phyloP scores from a whole-genome alignment of 2,329 filamentous ascomycete species.

The Colletotrichum euphorbiae region DNA sequence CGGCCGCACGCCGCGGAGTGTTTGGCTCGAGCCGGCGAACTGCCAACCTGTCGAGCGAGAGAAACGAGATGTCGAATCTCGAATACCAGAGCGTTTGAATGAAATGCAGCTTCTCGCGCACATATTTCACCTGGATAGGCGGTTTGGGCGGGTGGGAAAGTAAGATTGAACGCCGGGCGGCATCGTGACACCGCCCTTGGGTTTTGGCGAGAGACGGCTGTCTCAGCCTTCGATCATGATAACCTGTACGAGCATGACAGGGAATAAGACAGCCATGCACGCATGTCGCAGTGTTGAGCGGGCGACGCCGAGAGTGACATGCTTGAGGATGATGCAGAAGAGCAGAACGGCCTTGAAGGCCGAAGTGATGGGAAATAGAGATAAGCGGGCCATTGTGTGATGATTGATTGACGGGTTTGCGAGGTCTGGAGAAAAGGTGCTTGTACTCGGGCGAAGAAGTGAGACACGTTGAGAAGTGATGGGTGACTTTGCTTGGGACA shows the following conservation, averaged over 20 bases:
- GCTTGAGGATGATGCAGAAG: conserved; percentile 36
- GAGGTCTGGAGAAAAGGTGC: background rate
- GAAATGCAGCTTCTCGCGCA: background rate
- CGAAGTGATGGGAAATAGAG: conserved; percentile 29
- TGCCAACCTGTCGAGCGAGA: background rate
- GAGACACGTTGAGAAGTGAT: background rate
- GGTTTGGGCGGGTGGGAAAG: background rate
- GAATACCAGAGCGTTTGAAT: background rate
- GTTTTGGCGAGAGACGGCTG: background rate
- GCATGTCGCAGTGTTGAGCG: conserved; percentile 23
- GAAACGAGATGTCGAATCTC: background rate
- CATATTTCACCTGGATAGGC: background rate
- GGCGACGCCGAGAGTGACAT: conserved; percentile 21
- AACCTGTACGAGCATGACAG: conserved; percentile 34
- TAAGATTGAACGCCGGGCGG: background rate
- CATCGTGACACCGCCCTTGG: conserved; percentile 7
- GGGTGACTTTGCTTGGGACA: background rate
- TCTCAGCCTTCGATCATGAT: conserved; percentile 33
- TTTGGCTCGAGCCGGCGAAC: background rate
- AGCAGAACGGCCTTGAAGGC: conserved; percentile 27
- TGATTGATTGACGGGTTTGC: background rate
- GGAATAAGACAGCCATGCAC: conserved; percentile 27
- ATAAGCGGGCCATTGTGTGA: conserved; percentile 16
- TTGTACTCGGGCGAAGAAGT: background rate
- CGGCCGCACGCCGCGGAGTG: too few relatives aligned